phyloP scores from a whole-genome alignment of 2,329 filamentous ascomycete species.

The Aspergillus nomiae region DNA sequence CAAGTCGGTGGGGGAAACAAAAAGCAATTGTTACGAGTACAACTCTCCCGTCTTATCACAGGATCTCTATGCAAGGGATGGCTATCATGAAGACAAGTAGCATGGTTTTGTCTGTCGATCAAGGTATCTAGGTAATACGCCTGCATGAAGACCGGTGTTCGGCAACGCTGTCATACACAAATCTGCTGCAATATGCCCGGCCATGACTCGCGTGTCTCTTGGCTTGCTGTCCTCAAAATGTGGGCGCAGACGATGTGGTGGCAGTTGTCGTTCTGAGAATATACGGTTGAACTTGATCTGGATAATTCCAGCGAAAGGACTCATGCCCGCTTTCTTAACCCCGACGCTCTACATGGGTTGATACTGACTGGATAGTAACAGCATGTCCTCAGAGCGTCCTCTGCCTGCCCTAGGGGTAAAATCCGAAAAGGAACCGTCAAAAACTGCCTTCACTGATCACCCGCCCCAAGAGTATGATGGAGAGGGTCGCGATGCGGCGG shows the following conservation, averaged over 20 bases:
- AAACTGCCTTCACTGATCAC: constrained; percentile 14
- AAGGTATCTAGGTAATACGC: constrained; percentile 44
- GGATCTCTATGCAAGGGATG: constrained; percentile 20
- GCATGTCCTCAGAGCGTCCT: constrained; percentile 35
- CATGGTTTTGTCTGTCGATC: constrained; percentile 42
- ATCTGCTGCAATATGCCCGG: background rate
- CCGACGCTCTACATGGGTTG: constrained; percentile 2
- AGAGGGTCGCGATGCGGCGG: constrained; percentile 10
- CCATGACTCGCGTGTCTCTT: background rate
- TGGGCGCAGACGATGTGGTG: constrained; percentile 8
- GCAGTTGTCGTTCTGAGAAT: constrained; percentile 42
- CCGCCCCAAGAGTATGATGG: constrained; percentile 20
- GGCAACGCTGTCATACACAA: constrained; percentile 20
- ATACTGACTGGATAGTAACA: constrained; percentile 28
- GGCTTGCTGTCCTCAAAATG: background rate
- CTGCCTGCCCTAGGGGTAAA: constrained; percentile 30
- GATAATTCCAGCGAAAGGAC: constrained; percentile 50
- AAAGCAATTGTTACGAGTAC: constrained; percentile 27
- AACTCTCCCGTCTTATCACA: constrained; percentile 26
- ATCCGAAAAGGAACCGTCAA: constrained; percentile 25
- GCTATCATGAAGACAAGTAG: constrained; percentile 44
- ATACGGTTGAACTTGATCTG: constrained; percentile 51
- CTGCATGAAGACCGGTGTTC: constrained; percentile 48
- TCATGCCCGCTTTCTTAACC: constrained; percentile 37
- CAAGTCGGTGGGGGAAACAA: constrained; percentile 5